Evolutionary conservation across 2,329 filamentous ascomycete species (phyloP).

Genomic region (Cylindrodendrum hubeiense): DNA sequence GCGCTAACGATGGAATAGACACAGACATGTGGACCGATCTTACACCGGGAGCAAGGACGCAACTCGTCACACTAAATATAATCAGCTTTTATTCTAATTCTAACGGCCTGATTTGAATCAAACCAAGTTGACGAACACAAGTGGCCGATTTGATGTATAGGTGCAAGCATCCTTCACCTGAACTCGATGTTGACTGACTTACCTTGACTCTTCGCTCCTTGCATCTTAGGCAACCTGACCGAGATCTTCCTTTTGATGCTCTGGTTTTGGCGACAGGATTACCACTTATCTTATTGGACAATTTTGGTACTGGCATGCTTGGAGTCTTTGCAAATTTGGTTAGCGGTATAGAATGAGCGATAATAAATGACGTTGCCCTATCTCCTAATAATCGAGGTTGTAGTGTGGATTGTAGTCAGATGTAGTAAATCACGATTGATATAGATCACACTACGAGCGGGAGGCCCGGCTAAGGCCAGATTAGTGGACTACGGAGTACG

Average conservation of each 20-base stretch:
- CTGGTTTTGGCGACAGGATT: constrained; percentile 11
- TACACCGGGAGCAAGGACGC: constrained; percentile 11
- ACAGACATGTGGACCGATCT: constrained; percentile 11
- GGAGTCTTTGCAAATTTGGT: constrained; percentile 12
- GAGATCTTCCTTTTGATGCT: constrained; percentile 11
- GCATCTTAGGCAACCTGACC: constrained; percentile 10
- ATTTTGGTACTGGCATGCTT: constrained; percentile 13
- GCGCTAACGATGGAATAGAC: constrained; percentile 11
- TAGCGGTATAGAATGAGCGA: constrained; percentile 11
- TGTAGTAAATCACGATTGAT: constrained; percentile 14
- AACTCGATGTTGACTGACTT: constrained; percentile 10
- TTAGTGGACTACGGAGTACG: constrained; percentile 6
- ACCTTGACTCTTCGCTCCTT: constrained; percentile 12
- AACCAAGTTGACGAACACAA: constrained; percentile 12
- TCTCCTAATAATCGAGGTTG: constrained; percentile 11
- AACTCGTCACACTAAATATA: constrained; percentile 12
- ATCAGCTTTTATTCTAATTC: constrained; percentile 12
- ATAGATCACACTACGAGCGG: constrained; percentile 9
- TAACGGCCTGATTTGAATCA: constrained; percentile 12
- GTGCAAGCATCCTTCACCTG: constrained; percentile 7
- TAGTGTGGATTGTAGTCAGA: constrained; percentile 10
- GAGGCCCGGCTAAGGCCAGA: constrained; percentile 10
- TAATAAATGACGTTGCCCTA: constrained; percentile 11
- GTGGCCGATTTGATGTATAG: constrained; percentile 10
- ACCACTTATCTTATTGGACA: constrained; percentile 11